A percentile compares a stretch with the other conserved stretches of the same genome.
These are phyloP conservation scores for Emmonsia crescens DNA, from an alignment of 2,329 filamentous ascomycete species.

Conservation along the genomic window DNA sequence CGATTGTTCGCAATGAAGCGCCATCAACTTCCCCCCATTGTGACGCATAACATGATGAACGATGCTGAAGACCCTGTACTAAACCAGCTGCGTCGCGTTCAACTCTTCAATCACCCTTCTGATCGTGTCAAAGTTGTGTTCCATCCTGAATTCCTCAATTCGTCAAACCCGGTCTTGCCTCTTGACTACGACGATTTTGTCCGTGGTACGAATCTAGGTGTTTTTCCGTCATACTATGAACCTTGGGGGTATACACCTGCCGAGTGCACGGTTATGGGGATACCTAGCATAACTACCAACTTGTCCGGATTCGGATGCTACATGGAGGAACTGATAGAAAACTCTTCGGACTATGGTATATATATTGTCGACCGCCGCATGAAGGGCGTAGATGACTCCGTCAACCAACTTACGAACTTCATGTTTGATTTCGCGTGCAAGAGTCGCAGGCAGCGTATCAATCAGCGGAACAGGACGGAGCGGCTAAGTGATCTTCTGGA, in stretches of 20 bases:
- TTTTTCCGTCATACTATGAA: conserved; percentile 97
- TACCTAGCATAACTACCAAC: conserved; percentile 96
- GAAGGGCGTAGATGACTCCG: conserved; percentile 94
- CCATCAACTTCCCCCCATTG: conserved; percentile 78
- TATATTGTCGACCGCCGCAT: conserved; percentile 94
- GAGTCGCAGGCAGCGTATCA: conserved; percentile 92
- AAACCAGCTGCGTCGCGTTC: conserved; percentile 89
- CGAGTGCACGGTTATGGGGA: conserved; percentile 97
- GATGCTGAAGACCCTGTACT: conserved; percentile 87
- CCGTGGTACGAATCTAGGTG: conserved; percentile 85
- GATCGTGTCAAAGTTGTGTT: conserved; percentile 97
- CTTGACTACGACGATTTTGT: conserved; percentile 99
- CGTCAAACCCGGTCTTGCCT: conserved; percentile 85
- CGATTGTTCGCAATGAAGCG: conserved; percentile 96
- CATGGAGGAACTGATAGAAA: conserved; percentile 98
- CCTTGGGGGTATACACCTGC: conserved; percentile 98
- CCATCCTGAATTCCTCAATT: conserved; percentile 96
- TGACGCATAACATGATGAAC: conserved; percentile 98
- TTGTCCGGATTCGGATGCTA: conserved; percentile 97
- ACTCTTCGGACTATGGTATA: conserved; percentile 94
- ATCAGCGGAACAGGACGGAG: conserved; percentile 95
- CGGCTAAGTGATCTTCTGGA: conserved; percentile 87
- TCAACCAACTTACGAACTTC: conserved; percentile 82
- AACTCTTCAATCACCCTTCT: conserved; percentile 90
- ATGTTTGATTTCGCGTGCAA: conserved; percentile 95